Evolutionary conservation across 192 early-diverging fungal species (phyloP).

Genomic region (Dissophora globulifera): DNA sequence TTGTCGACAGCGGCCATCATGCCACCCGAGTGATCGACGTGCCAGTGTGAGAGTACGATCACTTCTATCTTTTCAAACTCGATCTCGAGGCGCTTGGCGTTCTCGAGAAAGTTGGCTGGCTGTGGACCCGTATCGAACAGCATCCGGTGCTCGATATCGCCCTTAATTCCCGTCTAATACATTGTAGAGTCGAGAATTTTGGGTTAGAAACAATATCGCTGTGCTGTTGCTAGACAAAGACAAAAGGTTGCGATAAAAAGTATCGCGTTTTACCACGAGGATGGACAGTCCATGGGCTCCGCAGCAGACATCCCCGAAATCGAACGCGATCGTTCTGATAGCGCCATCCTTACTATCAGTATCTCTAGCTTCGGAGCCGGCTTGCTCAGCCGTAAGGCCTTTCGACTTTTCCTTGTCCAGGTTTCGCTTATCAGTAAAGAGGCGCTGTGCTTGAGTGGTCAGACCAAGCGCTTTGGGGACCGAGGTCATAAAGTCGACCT

Average conservation of each 20-base stretch:
- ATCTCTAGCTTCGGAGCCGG: background rate
- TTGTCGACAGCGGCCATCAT: slow-evolving; percentile 44
- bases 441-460: slow-evolving; percentile 13
- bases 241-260: background rate
- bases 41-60: slow-evolving; percentile 50
- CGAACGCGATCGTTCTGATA: slow-evolving; percentile 21
- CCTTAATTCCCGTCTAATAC: slow-evolving; percentile 51
- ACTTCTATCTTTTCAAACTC: slow-evolving; percentile 51
- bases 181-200: too few relatives aligned
- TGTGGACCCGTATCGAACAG: slow-evolving; percentile 53
- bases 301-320: slow-evolving; percentile 46
- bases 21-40: slow-evolving; percentile 48
- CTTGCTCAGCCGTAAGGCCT: too few relatives aligned
- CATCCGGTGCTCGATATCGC: slow-evolving; percentile 25
- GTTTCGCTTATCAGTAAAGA: slow-evolving; percentile 25
- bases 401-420: slow-evolving; percentile 31
- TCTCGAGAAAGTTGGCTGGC: slow-evolving; percentile 51
- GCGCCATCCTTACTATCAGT: background rate
- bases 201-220: too few relatives aligned
- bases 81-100: slow-evolving; percentile 46
- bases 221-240: background rate
- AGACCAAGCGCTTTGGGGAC: slow-evolving; percentile 28
- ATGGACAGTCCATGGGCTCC: slow-evolving; percentile 53
- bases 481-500: slow-evolving; percentile 46
- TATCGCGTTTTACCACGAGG: slow-evolving; percentile 22